These are phyloP conservation scores for Kodamaea anthophila DNA, from an alignment of 1,139 yeast species.

Conservation along the genomic window DNA sequence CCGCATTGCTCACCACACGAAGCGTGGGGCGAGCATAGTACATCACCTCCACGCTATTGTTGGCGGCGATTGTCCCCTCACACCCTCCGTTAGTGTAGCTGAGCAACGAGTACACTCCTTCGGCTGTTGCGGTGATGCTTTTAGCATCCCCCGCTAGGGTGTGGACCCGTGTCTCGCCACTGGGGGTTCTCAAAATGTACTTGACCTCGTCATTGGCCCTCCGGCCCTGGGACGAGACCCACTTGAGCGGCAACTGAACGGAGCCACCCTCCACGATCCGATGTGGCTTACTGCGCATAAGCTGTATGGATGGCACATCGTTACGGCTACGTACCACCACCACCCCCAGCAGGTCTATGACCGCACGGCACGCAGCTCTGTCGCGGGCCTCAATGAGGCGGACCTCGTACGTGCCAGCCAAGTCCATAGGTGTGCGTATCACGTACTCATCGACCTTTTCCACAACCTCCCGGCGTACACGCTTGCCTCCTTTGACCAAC, in stretches of 20 bases:
- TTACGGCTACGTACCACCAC: constrained; percentile 31
- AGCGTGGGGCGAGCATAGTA: constrained; percentile 55
- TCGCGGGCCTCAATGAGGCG: constrained; percentile 63
- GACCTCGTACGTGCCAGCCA: constrained; percentile 57
- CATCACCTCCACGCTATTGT: constrained; percentile 31
- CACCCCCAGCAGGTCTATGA: constrained; percentile 21
- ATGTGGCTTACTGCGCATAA: constrained; percentile 7
- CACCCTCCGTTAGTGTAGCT: constrained; percentile 64
- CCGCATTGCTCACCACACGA: constrained; percentile 17
- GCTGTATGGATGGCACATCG: constrained; percentile 14
- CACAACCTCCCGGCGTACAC: too few species aligned
- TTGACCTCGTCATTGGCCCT: constrained; percentile 22
- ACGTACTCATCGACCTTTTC: constrained; percentile 38
- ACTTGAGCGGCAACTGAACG: constrained; percentile 52
- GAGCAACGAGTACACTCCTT: constrained; percentile 59
- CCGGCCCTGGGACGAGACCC: constrained; percentile 25
- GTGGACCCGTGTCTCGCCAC: constrained; percentile 28
- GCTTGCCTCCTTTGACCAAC: too few species aligned
- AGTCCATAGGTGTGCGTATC: constrained; percentile 49
- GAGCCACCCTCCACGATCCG: constrained; percentile 57
- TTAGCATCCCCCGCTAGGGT: constrained; percentile 9
- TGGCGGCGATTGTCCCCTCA: constrained; percentile 45
- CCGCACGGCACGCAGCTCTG: constrained; percentile 65
- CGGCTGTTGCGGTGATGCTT: constrained; percentile 30
- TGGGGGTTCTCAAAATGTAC: constrained; percentile 17